Percentiles rank a stretch among this genome's conserved stretches.
Evolutionary conservation across 1,284 basidiomycete species (phyloP).

Genomic region (Boletus hoseneyae): DNA sequence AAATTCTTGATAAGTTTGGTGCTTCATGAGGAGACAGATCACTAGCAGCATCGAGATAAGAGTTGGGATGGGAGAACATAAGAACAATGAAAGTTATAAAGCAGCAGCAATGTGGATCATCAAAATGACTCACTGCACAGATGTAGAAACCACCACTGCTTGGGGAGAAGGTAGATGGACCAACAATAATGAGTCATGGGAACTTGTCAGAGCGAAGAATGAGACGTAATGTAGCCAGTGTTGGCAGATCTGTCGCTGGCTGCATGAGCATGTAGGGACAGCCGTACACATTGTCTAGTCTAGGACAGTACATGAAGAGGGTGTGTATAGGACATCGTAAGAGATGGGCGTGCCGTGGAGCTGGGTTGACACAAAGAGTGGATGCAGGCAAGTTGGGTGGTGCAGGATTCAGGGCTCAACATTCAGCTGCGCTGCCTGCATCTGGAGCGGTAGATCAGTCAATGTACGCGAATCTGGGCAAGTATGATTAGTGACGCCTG

Average conservation of each 20-base stretch:
- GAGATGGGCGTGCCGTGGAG: slow-evolving; percentile 55
- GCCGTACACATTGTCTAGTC: slow-evolving; percentile 52
- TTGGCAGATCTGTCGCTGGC: slow-evolving; percentile 60
- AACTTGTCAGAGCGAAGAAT: slow-evolving; percentile 56
- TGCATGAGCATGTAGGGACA: slow-evolving; percentile 59
- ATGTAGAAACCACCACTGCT: slow-evolving; percentile 27
- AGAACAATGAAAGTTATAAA: too few species aligned
- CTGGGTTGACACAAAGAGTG: slow-evolving; percentile 53
- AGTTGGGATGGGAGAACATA: too few species aligned
- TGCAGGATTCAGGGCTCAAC: slow-evolving; percentile 12
- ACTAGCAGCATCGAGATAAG: too few species aligned
- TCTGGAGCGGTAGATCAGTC: slow-evolving; percentile 18
- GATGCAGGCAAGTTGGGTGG: slow-evolving; percentile 46
- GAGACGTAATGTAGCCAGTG: slow-evolving; percentile 44
- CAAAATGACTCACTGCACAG: too few species aligned
- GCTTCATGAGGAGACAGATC: too few species aligned
- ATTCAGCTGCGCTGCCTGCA: slow-evolving; percentile 21
- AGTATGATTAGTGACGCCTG: too few species aligned
- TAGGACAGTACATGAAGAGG: slow-evolving; percentile 54
- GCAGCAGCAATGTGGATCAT: too few species aligned
- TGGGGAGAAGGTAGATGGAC: slow-evolving; percentile 27
- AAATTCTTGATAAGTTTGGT: too few species aligned
- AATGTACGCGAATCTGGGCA: slow-evolving; percentile 7
- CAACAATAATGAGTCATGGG: slow-evolving; percentile 58
- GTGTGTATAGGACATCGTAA: slow-evolving; percentile 58